Base-by-base conservation (phyloP, 176 grass and related monocot species). In the Aegilops speltoides region DNA sequence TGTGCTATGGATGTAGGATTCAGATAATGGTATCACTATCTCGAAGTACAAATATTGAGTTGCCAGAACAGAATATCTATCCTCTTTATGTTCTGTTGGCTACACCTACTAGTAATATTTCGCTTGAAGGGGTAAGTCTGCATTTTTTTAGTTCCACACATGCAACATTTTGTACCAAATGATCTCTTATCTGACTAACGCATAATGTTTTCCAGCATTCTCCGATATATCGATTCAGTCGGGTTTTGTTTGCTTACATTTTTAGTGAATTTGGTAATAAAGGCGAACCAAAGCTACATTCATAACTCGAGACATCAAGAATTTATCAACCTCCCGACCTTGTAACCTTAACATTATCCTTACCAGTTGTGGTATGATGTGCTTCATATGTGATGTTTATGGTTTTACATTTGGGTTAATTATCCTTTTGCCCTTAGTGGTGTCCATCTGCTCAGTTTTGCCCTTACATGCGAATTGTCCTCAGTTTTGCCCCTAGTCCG, bases 81-180 rank as follows among this genome's bases (percentile, higher is more conserved):
- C 97, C 97, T 85, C 68, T 99, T 54, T 93, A 96, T 77, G 90
- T 94, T 71, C 83, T 99, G 14, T 88, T 99, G 86, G 94, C 87
- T 87, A 89, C 82, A 87, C 92, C 94, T 83, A 84, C 91, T 68
- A 76, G 70, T 45, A 86, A 96, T 64, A 72, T 90, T 78, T 84
- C 84, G 3, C 72, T 87, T 85, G 90, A 84, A 90, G 90, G 87
- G 91, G 96, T 98, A 94, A 85, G 85, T 60, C 26, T 84, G 74
- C 22, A 60, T 59, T 52, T 78, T 36, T 77, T 72, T 85, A 22
- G 31, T 85, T 77, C 71, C 1, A 0, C 56, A 59, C 56, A 22
- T 19, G 69, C 76, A 70, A 64, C 75, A 56, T 56, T 62, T 85
- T 80, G 25, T 59, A 64, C 54, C 26, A 72, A 64, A 45, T 33